Percentiles rank a stretch among this genome's conserved stretches.
phyloP scores from a whole-genome alignment of 2,329 filamentous ascomycete genomes.

The Blastomyces percursus region DNA sequence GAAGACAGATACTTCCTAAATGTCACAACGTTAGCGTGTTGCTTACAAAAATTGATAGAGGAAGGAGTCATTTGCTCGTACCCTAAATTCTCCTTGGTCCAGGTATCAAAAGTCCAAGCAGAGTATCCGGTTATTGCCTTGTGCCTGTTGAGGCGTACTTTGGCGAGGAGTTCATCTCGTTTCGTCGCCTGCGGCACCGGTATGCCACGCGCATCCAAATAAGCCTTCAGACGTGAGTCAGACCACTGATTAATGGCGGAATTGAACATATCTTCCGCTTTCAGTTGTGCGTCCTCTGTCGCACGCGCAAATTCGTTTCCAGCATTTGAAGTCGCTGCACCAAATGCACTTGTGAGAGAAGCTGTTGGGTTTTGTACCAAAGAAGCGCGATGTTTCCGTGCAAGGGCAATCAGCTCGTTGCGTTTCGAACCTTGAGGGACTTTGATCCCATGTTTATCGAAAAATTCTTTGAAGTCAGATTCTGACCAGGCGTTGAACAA shows the following conservation, averaged over 20 bases:
- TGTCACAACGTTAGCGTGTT: conserved; percentile 38
- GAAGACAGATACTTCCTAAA: conserved; percentile 39
- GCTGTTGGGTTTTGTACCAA: conserved; percentile 23
- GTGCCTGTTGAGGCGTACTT: conserved; percentile 62
- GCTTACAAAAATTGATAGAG: conserved; percentile 31
- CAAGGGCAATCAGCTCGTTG: conserved; percentile 80
- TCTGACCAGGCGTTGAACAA: conserved; percentile 87
- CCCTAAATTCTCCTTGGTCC: conserved; percentile 60
- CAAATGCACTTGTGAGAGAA: conserved; percentile 42
- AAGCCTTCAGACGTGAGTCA: conserved; percentile 65
- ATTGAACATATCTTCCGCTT: conserved; percentile 57
- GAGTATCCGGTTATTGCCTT: conserved; percentile 57
- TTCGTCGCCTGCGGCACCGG: conserved; percentile 62
- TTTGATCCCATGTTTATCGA: conserved; percentile 77
- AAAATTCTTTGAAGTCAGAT: conserved; percentile 79
- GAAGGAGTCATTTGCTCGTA: conserved; percentile 16
- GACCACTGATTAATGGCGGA: conserved; percentile 54
- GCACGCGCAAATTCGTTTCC: conserved; percentile 67
- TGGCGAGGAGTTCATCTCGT: conserved; percentile 60
- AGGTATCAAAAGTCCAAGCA: conserved; percentile 71
- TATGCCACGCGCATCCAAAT: conserved; percentile 64
- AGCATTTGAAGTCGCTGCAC: conserved; percentile 63
- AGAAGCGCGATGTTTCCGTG: conserved; percentile 75
- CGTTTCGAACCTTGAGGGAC: conserved; percentile 85
- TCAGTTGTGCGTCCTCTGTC: conserved; percentile 55